Conservation (phyloP, 495 filamentous ascomycete genomes). For the Recurvomyces mirabilis region DNA sequence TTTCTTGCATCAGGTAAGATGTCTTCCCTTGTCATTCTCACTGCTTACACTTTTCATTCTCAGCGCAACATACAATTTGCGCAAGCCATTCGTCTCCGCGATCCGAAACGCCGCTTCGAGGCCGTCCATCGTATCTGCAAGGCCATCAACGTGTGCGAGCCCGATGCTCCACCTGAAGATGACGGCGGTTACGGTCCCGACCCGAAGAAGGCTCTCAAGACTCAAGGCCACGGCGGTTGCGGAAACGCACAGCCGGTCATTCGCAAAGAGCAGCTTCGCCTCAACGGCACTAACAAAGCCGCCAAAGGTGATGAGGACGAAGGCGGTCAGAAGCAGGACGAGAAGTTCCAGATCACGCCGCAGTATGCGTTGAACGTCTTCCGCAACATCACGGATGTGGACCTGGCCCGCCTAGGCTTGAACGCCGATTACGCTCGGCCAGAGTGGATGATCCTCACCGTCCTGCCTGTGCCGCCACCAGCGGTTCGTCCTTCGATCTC, state of each 20-base stretch:
- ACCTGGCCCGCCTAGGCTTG: conserved; percentile 76
- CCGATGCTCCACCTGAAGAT: conserved; percentile 52
- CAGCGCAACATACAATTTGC: conserved; percentile 76
- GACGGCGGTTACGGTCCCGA: conserved; percentile 44
- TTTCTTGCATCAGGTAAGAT: conserved; percentile 32
- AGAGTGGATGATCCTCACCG: conserved; percentile 96
- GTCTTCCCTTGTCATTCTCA: conserved; percentile 32
- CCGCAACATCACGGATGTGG: conserved; percentile 63
- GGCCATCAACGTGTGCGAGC: conserved; percentile 69
- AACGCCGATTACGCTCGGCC: conserved; percentile 89
- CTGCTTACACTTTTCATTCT: conserved; percentile 48
- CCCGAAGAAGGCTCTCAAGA: conserved; percentile 34
- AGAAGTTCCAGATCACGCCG: conserved; percentile 78
- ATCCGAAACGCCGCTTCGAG: conserved; percentile 88
- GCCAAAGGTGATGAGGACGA: conserved; percentile 62
- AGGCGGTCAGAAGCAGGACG: conserved; percentile 48
- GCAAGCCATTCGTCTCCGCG: conserved; percentile 68
- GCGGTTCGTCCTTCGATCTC: conserved; percentile 93
- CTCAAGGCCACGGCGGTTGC: conserved; percentile 69
- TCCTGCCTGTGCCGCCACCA: conserved; percentile 87
- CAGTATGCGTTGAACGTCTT: conserved; percentile 75
- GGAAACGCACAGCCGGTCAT: conserved; percentile 83
- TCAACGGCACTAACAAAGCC: conserved; percentile 71
- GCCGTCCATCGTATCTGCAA: conserved; percentile 81
- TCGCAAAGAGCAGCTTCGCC: conserved; percentile 68